Conservation (phyloP, 768 basidiomycete genomes). For the Suillus luteus region DNA sequence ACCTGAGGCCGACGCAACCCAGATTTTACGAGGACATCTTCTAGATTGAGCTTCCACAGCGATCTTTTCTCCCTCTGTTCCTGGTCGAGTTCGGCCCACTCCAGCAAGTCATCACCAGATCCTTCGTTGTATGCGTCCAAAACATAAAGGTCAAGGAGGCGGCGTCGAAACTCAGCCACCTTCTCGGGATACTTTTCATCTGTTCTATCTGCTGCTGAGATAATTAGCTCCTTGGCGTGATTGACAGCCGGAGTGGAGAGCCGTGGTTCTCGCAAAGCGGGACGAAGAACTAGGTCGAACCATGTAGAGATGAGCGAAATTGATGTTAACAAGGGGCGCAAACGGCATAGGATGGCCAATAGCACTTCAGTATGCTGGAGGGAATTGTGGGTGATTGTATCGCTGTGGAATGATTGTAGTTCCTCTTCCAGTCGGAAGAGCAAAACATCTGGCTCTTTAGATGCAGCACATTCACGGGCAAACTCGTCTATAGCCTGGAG, state of each 20-base stretch:
- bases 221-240: constrained; percentile 72
- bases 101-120: constrained; percentile 71
- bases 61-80: constrained; percentile 59
- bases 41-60: constrained; percentile 78
- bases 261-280: constrained; percentile 74
- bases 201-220: constrained; percentile 56
- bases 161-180: constrained; percentile 64
- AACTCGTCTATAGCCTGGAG: constrained; percentile 56
- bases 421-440: constrained; percentile 63
- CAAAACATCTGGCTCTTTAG: constrained; percentile 45
- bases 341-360: constrained; percentile 62
- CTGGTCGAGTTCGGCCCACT: constrained; percentile 69
- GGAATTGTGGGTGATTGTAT: constrained; percentile 64
- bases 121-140: constrained; percentile 76
- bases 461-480: constrained; percentile 49
- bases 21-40: constrained; percentile 69
- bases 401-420: constrained; percentile 61
- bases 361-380: constrained; percentile 66
- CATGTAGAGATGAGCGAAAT: constrained; percentile 72
- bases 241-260: constrained; percentile 57
- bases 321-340: constrained; percentile 61
- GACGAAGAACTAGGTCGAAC: constrained; percentile 81
- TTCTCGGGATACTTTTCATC: constrained; percentile 49
- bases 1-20: constrained; percentile 68
- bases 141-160: constrained; percentile 74